Evolutionary conservation across 2,329 filamentous ascomycete genomes (phyloP).

Genomic region (Fusarium sp.): DNA sequence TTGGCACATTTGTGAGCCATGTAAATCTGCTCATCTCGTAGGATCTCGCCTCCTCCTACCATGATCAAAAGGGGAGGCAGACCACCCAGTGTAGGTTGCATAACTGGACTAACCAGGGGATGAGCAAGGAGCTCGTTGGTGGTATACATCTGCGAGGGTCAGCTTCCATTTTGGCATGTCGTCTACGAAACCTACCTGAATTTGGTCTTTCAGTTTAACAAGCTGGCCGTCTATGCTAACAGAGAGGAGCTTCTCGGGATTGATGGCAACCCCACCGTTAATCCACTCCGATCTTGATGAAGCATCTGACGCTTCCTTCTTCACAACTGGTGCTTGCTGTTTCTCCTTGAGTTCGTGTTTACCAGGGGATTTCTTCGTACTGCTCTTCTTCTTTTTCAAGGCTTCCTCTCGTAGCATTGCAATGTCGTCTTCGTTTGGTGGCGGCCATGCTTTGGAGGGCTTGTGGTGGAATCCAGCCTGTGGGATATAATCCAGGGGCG

Average conservation of each 20-base stretch:
- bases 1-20: slow-evolving; percentile 94
- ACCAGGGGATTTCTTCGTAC: slow-evolving; percentile 39
- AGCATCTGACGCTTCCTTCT: slow-evolving; percentile 37
- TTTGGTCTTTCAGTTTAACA: slow-evolving; percentile 87
- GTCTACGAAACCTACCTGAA: slow-evolving; percentile 72
- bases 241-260: slow-evolving; percentile 62
- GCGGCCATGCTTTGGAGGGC: slow-evolving; percentile 92
- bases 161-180: not conserved
- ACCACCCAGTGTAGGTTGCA: slow-evolving; percentile 90
- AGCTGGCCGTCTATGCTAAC: slow-evolving; percentile 78
- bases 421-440: slow-evolving; percentile 84
- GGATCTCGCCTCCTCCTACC: slow-evolving; percentile 87
- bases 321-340: slow-evolving; percentile 53
- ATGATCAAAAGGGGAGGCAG: slow-evolving; percentile 89
- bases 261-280: slow-evolving; percentile 48
- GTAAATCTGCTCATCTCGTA: slow-evolving; percentile 95
- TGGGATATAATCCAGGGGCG: slow-evolving; percentile 88
- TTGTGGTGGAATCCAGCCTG: slow-evolving; percentile 89
- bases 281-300: slow-evolving; percentile 46
- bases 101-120: slow-evolving; percentile 87
- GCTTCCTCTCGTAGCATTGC: slow-evolving; percentile 65
- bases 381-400: slow-evolving; percentile 55
- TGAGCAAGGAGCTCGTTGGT: slow-evolving; percentile 89
- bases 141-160: slow-evolving; percentile 72
- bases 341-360: slow-evolving; percentile 50